phyloP scores from a whole-genome alignment of 768 basidiomycete species.

The Mrakia blollopis region DNA sequence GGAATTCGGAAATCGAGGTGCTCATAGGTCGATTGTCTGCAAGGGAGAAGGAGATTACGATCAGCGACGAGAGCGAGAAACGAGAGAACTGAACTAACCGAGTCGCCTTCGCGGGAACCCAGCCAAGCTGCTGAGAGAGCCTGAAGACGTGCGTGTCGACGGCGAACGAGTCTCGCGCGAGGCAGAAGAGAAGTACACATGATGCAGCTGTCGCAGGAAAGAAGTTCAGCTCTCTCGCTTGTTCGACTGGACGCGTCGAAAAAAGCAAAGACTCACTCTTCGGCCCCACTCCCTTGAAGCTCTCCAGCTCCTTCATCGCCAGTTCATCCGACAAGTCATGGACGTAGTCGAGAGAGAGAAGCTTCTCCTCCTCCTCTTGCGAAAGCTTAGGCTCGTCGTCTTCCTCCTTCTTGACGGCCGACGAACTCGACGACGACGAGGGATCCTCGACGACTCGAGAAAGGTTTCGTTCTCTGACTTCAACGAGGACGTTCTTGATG shows the following conservation, averaged over 20 bases:
- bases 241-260: background rate
- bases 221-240: background rate
- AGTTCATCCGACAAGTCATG: slow-evolving; percentile 16
- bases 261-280: slow-evolving; percentile 7
- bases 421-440: background rate
- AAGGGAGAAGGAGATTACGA: background rate
- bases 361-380: slow-evolving; percentile 17
- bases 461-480: slow-evolving; percentile 23
- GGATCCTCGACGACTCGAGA: background rate
- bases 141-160: slow-evolving; percentile 33
- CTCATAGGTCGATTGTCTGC: slow-evolving; percentile 23
- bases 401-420: slow-evolving; percentile 5
- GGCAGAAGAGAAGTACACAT: slow-evolving; percentile 31
- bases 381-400: background rate
- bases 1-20: slow-evolving; percentile 33
- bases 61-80: slow-evolving; percentile 1
- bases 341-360: slow-evolving; percentile 24
- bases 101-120: slow-evolving; percentile 28
- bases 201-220: slow-evolving; percentile 15
- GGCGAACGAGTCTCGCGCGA: slow-evolving; percentile 28
- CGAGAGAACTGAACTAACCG: background rate
- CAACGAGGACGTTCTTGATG: slow-evolving; percentile 16
- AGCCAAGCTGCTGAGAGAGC: slow-evolving; percentile 28
- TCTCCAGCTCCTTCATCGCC: slow-evolving; percentile 30
- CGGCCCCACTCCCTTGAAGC: slow-evolving; percentile 29